A percentile compares a stretch with the other conserved stretches of the same genome.
These are phyloP conservation scores for Bretziella fagacearum DNA, from an alignment of 2,329 filamentous ascomycete species.

Conservation along the genomic window DNA sequence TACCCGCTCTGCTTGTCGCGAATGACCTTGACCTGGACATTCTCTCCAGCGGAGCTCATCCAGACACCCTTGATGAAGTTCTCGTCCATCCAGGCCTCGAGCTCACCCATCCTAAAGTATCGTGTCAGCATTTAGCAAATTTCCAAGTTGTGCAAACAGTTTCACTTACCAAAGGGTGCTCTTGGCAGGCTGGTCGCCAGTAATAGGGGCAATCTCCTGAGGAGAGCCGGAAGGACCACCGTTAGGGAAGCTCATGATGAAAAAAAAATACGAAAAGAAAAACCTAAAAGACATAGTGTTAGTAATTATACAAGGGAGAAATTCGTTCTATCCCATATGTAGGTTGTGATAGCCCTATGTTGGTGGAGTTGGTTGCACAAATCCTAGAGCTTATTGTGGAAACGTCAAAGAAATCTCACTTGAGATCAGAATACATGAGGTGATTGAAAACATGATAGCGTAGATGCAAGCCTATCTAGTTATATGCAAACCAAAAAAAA, in stretches of 20 bases:
- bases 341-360: not conserved
- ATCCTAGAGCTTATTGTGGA: too few species aligned
- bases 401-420: too few species aligned
- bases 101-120: constrained; percentile 89
- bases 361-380: too few species aligned
- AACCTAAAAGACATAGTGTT: not conserved
- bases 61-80: constrained; percentile 94
- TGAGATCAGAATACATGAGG: too few species aligned
- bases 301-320: not conserved
- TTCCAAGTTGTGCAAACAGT: not conserved
- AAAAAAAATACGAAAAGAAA: constrained; percentile 1
- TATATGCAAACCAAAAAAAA: too few species aligned
- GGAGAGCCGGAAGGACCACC: constrained; percentile 15
- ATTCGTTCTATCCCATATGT: not conserved
- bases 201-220: constrained; percentile 21
- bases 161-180: constrained; percentile 39
- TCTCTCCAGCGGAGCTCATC: constrained; percentile 73
- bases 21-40: constrained; percentile 98
- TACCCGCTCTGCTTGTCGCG: constrained; percentile 97
- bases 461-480: too few species aligned
- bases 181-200: constrained; percentile 33
- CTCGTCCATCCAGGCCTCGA: constrained; percentile 98
- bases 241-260: constrained; percentile 16
- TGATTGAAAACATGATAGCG: too few species aligned
- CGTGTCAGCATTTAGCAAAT: constrained; percentile 8